Percentiles rank a stretch among this genome's conserved stretches.
Conservation (phyloP, 495 filamentous ascomycete species). For the Xylaria grammica region DNA sequence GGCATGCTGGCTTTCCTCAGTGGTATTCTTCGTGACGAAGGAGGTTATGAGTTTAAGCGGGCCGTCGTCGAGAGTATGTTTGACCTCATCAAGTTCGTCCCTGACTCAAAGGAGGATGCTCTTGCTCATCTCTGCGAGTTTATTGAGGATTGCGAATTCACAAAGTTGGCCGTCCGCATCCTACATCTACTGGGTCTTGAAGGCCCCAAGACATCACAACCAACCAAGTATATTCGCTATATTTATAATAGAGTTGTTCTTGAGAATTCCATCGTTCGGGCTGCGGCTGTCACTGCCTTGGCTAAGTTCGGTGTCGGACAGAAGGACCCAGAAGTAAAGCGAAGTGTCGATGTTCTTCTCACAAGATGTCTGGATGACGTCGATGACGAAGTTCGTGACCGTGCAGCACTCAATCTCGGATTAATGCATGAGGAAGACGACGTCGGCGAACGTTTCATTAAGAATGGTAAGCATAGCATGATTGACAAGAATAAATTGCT, state of each 20-base stretch:
- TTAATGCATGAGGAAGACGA: constrained; percentile 89
- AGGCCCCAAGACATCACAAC: constrained; percentile 92
- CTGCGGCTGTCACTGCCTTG: constrained; percentile 92
- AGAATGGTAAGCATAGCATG: constrained; percentile 70
- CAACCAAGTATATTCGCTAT: constrained; percentile 98
- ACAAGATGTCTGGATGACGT: constrained; percentile 94
- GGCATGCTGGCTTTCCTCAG: constrained; percentile 97
- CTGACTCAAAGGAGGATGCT: constrained; percentile 96
- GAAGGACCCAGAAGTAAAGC: constrained; percentile 95
- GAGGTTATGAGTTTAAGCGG: constrained; percentile 98
- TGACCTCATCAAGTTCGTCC: constrained; percentile 98
- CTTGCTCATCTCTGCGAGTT: constrained; percentile 97
- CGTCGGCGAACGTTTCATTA: constrained; percentile 81
- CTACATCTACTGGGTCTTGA: constrained; percentile 92
- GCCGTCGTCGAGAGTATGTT: constrained; percentile 99
- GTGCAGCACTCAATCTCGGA: constrained; percentile 88
- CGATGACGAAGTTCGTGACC: constrained; percentile 96
- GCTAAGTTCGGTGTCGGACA: constrained; percentile 98
- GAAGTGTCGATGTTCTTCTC: constrained; percentile 89
- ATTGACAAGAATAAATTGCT: constrained; percentile 34
- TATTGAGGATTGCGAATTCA: constrained; percentile 99
- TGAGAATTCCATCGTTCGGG: constrained; percentile 94
- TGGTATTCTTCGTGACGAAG: constrained; percentile 92
- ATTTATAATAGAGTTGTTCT: constrained; percentile 99
- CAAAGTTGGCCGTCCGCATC: constrained; percentile 94